Evolutionary conservation across 2,329 filamentous ascomycete genomes (phyloP).

Genomic region (Eutypa lata): DNA sequence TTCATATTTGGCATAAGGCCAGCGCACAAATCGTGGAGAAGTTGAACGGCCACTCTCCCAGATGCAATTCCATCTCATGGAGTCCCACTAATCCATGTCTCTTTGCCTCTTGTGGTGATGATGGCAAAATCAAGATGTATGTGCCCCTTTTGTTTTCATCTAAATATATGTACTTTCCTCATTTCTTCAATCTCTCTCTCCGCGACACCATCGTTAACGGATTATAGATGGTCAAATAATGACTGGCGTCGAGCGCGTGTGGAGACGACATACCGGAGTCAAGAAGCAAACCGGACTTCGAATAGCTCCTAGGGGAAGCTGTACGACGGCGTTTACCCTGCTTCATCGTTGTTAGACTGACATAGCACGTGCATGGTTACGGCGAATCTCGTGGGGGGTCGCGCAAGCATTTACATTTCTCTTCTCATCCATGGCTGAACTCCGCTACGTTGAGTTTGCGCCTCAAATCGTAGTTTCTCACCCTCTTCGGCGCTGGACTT

Average conservation of each 20-base stretch:
- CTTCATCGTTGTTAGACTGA: no score
- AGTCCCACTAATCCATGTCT: constrained; percentile 78
- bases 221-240: constrained; percentile 35
- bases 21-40: constrained; percentile 74
- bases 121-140: constrained; percentile 81
- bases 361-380: constrained; percentile 8
- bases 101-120: constrained; percentile 90
- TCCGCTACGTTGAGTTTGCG: not conserved
- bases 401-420: not conserved
- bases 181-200: no score
- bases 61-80: constrained; percentile 88
- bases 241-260: constrained; percentile 23
- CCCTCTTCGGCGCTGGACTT: no score
- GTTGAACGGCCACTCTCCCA: constrained; percentile 69
- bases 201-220: constrained; percentile 10
- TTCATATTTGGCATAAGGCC: constrained; percentile 90
- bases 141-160: constrained; percentile 34
- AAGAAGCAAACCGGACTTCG: constrained; percentile 14
- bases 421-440: not conserved
- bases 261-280: constrained; percentile 6
- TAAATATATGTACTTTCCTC: no score
- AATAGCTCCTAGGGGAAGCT: constrained; percentile 14
- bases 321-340: no score
- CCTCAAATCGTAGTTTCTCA: no score
- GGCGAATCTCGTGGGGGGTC: constrained; percentile 11